Percentiles rank a stretch among this genome's conserved stretches.
Evolutionary conservation across 2,329 filamentous ascomycete species (phyloP).

Genomic region (Fusarium redolens): DNA sequence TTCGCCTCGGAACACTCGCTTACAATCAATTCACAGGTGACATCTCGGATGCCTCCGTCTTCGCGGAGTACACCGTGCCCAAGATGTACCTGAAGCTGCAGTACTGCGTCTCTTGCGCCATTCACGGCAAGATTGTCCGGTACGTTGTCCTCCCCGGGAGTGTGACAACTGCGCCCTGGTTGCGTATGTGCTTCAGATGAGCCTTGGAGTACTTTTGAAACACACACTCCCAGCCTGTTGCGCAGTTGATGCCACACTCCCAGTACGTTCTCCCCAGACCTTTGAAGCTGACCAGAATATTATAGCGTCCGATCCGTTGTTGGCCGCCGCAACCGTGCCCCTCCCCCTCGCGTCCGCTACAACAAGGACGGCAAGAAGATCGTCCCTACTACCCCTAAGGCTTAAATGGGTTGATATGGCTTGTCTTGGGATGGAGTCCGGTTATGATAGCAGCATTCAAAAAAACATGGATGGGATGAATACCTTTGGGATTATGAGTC

Average conservation of each 20-base stretch:
- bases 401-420: constrained; percentile 47
- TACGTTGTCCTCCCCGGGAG: constrained; percentile 75
- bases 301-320: constrained; percentile 93
- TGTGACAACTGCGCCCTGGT: constrained; percentile 66
- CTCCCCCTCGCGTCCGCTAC: constrained; percentile 96
- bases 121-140: constrained; percentile 99
- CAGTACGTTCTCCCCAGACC: constrained; percentile 41
- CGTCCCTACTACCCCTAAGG: constrained; percentile 73
- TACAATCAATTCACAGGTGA: constrained; percentile 74
- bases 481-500: constrained; percentile 49
- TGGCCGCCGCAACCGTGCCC: constrained; percentile 98
- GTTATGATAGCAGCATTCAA: constrained; percentile 54
- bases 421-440: constrained; percentile 52
- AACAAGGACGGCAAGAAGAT: constrained; percentile 99
- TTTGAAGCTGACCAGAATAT: constrained; percentile 55
- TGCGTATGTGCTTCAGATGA: constrained; percentile 67
- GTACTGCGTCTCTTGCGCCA: constrained; percentile 99
- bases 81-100: constrained; percentile 99
- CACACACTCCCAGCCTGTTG: constrained; percentile 45
- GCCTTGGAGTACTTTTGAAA: constrained; percentile 65
- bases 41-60: constrained; percentile 99
- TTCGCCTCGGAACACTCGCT: constrained; percentile 16
- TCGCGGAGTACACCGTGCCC: constrained; percentile 98
- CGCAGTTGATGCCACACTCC: constrained; percentile 8
- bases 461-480: constrained; percentile 52